A percentile compares a stretch with the other conserved stretches of the same genome.
phyloP scores from a whole-genome alignment of 192 early-diverging fungal genomes.

The Coemansia sp. region DNA sequence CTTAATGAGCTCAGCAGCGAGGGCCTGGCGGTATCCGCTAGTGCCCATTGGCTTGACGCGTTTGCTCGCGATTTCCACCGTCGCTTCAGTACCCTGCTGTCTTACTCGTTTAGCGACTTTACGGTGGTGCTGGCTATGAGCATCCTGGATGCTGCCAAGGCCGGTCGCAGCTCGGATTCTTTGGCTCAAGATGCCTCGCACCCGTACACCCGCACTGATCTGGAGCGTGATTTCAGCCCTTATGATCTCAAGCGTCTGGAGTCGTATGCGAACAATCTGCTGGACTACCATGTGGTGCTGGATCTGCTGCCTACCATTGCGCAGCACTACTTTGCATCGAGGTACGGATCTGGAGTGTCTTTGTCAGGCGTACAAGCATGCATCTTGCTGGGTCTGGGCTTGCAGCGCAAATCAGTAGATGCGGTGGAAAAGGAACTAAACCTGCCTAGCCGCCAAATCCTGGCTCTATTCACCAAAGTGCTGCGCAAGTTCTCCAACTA shows the following conservation, averaged over 20 bases:
- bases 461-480: conserved; percentile 95
- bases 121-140: conserved; percentile 74
- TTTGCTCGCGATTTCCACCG: conserved; percentile 92
- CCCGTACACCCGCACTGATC: conserved; percentile 19
- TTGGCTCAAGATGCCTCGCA: conserved; percentile 17
- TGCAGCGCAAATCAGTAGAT: conserved; percentile 91
- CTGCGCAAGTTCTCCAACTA: conserved; percentile 76
- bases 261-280: conserved; percentile 91
- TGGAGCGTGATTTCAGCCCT: conserved; percentile 37
- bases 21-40: conserved; percentile 49
- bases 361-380: conserved; percentile 86
- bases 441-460: conserved; percentile 76
- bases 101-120: conserved; percentile 86
- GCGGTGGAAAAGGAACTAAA: conserved; percentile 84
- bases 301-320: conserved; percentile 86
- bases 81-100: conserved; percentile 83
- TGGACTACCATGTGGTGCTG: conserved; percentile 96
- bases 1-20: conserved; percentile 68
- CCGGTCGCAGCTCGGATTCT: conserved; percentile 39
- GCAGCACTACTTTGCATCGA: conserved; percentile 71
- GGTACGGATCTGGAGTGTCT: conserved; percentile 57
- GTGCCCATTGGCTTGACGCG: conserved; percentile 75
- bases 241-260: conserved; percentile 96
- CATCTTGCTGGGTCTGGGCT: conserved; percentile 80
- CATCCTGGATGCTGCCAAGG: conserved; percentile 73